Base-by-base conservation (phyloP, 2,329 filamentous ascomycete genomes). In the Aphanocladium album region DNA sequence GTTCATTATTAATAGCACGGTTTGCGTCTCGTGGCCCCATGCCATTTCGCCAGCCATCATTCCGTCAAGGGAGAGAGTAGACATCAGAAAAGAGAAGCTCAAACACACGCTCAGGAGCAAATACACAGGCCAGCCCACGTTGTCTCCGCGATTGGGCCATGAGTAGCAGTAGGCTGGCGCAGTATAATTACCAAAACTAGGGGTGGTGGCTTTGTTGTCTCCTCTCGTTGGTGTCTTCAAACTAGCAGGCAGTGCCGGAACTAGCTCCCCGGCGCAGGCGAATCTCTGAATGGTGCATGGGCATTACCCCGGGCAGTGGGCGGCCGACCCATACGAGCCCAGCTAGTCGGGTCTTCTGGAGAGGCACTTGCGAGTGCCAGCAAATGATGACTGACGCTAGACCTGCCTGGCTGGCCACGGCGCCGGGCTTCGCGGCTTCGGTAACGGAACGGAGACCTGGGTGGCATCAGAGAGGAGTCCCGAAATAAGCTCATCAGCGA, bases 401-500 rank as follows among this genome's bases (percentile, higher is more conserved):
- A 27, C 25, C 23, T 16, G 9, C 17, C 23, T 39, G 35, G 30
- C 54, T 37, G 55, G 55, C 35, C 45, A 16, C 45, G 21, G 45
- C 33, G 54, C 54, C 33, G 54, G 54, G 14, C 43, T 23, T 49
- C 21, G 54, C 54, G 55, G 53, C 21, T 59, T 59, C 56, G 47
- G 47, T 51, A 51, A 23, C 47, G 35, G 47, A 58, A 58, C 25
- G 25, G 35, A 51, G 25, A 21, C n/a, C 27, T 47, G 35, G 43
- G 54, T 27, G 54, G 33, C 54, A 57, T 47, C 30, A 39, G 30
- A 12, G 46, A 47, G 30, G 45, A 25, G 35, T 21, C 50, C 25
- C 21, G 46, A 59, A 59, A 52, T 59, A 59, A 52, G 56, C 56
- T 59, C 56, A 59, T 59, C 47, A 41, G 47, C 47, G 46, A 59